A percentile compares a stretch with the other conserved stretches of the same genome.
These are phyloP conservation scores for Penicillium steckii DNA, from an alignment of 495 filamentous ascomycete species.

Conservation along the genomic window DNA sequence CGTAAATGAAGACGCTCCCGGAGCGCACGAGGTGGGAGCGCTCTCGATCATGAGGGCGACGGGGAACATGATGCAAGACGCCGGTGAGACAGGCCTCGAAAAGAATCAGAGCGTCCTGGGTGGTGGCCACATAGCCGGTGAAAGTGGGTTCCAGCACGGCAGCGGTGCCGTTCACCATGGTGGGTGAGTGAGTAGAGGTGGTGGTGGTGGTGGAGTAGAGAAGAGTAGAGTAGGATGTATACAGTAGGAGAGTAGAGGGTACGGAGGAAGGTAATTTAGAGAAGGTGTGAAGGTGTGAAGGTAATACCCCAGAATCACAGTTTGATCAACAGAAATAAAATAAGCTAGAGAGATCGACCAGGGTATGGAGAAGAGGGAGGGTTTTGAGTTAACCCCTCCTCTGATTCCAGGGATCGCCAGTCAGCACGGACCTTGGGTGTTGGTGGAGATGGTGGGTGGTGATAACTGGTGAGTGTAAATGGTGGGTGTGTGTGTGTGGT, in stretches of 20 bases:
- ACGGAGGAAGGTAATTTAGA: slow-evolving; percentile 3
- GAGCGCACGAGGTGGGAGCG: slow-evolving; percentile 70
- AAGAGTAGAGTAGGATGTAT: too few species aligned
- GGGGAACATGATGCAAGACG: slow-evolving; percentile 66
- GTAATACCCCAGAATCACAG: too few species aligned
- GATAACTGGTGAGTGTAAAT: too few species aligned
- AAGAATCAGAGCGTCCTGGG: slow-evolving; percentile 71
- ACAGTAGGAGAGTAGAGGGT: too few species aligned
- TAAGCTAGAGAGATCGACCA: slow-evolving; percentile 36
- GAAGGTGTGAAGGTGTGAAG: slow-evolving; percentile 4
- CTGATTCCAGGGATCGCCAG: slow-evolving; percentile 36
- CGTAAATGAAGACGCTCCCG: slow-evolving; percentile 86
- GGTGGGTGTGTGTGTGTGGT: background rate
- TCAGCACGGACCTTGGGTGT: slow-evolving; percentile 34
- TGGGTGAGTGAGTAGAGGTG: slow-evolving; percentile 13
- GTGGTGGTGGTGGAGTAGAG: too few species aligned
- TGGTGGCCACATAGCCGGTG: slow-evolving; percentile 65
- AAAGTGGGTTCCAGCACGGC: slow-evolving; percentile 58
- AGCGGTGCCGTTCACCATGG: slow-evolving; percentile 46
- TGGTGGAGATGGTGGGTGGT: background rate
- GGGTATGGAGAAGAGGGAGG: slow-evolving; percentile 34
- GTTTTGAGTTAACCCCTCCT: slow-evolving; percentile 37
- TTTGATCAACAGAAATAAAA: too few species aligned
- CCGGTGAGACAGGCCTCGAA: slow-evolving; percentile 75
- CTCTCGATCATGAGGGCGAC: slow-evolving; percentile 84